A percentile compares a stretch with the other conserved stretches of the same genome.
Conservation (phyloP, 345 rosid genomes). For the Salix caprea region DNA sequence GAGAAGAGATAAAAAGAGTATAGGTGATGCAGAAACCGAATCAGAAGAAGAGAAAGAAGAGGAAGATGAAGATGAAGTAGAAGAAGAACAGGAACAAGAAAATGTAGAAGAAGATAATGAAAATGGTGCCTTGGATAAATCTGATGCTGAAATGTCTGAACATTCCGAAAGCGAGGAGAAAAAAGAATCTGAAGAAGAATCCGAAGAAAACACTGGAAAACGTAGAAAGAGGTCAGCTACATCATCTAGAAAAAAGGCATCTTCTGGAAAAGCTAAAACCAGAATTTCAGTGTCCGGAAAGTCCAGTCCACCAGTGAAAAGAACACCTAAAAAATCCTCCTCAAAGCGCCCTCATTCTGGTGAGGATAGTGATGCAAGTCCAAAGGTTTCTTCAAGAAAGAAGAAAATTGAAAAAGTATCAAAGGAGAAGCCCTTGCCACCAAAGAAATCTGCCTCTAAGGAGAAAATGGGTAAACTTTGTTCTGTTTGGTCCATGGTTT, state of each 20-base stretch:
- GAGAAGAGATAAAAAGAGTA: constrained; percentile 26
- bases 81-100: constrained; percentile 37
- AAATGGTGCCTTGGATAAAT: constrained; percentile 60
- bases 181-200: constrained; percentile 60
- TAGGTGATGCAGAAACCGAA: constrained; percentile 48
- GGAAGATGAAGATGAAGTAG: constrained; percentile 1
- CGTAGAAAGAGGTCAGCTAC: constrained; percentile 46
- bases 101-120: constrained; percentile 39
- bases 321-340: constrained; percentile 43
- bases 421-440: constrained; percentile 42
- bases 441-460: constrained; percentile 51
- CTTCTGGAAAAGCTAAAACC: constrained; percentile 54
- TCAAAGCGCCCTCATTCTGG: constrained; percentile 44
- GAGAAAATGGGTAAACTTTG: constrained; percentile 54
- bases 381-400: constrained; percentile 58
- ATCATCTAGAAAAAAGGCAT: constrained; percentile 43
- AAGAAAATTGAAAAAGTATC: constrained; percentile 36
- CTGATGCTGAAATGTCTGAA: constrained; percentile 54
- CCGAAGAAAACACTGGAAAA: constrained; percentile 63
- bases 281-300: constrained; percentile 31
- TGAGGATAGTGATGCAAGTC: constrained; percentile 54
- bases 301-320: constrained; percentile 47
- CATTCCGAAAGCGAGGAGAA: constrained; percentile 66
- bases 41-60: constrained; percentile 54
- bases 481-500: background rate